phyloP scores from a whole-genome alignment of 202 grass and related monocot species.

The Bolboschoenoplectus hybrid region DNA sequence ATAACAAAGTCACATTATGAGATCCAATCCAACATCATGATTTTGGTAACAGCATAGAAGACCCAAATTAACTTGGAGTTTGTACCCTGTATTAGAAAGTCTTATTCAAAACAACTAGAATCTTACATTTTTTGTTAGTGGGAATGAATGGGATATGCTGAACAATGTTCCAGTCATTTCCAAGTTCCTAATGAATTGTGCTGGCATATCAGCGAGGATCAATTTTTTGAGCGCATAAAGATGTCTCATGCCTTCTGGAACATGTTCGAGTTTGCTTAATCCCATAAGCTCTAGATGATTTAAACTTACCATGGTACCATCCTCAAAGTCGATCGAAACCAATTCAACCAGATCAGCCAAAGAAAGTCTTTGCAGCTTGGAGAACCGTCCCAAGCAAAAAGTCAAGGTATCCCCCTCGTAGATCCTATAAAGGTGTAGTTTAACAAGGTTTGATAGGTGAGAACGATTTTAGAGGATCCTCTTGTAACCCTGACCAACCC shows the following conservation, averaged over 20 bases:
- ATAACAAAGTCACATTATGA: too few species aligned
- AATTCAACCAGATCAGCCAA: not conserved
- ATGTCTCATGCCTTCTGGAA: not conserved
- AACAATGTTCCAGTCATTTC: not conserved
- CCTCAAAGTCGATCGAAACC: not conserved
- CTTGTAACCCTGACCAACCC: not conserved
- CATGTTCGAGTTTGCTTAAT: not conserved
- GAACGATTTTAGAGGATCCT: not conserved
- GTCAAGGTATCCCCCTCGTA: not conserved
- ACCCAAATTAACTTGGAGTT: too few species aligned
- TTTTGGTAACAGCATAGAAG: not conserved
- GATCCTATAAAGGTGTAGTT: not conserved
- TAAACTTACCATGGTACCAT: not conserved
- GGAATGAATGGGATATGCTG: not conserved
- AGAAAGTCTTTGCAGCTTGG: not conserved
- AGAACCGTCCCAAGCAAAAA: not conserved
- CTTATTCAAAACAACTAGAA: not conserved
- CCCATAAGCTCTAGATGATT: not conserved
- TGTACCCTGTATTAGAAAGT: too few species aligned
- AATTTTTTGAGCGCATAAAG: not conserved
- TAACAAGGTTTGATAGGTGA: not conserved
- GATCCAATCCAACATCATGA: too few species aligned
- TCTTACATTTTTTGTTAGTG: not conserved
- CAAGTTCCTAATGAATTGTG: not conserved
- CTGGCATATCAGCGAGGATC: not conserved